Evolutionary conservation across 495 filamentous ascomycete species (phyloP).

Genomic region (Hyaloscypha bicolor): DNA sequence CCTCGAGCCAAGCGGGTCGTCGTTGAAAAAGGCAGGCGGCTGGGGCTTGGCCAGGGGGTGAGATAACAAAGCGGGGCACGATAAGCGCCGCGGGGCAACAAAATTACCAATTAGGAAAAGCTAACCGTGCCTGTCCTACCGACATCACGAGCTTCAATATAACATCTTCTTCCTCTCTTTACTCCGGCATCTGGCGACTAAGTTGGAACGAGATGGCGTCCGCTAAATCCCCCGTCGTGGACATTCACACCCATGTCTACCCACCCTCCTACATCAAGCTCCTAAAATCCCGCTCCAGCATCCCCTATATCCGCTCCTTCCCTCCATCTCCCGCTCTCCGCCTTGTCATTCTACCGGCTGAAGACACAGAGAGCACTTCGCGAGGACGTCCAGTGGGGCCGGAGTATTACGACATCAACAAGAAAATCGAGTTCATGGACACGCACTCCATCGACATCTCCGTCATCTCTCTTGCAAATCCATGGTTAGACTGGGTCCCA

Average conservation of each 20-base stretch:
- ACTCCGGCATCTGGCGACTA: not conserved
- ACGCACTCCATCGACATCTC: slow-evolving; percentile 78
- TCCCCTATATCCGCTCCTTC: slow-evolving; percentile 80
- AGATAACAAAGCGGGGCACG: slow-evolving; percentile 21
- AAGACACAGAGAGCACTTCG: slow-evolving; percentile 57
- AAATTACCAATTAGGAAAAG: not conserved
- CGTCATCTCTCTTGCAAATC: slow-evolving; percentile 89
- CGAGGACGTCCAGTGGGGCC: slow-evolving; percentile 41
- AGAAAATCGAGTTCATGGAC: slow-evolving; percentile 88
- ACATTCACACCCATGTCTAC: slow-evolving; percentile 96
- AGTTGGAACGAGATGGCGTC: slow-evolving; percentile 11
- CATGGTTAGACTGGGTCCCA: slow-evolving; percentile 89
- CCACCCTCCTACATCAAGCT: slow-evolving; percentile 81
- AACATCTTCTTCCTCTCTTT: not conserved
- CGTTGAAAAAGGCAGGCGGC: slow-evolving; percentile 10
- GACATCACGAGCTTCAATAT: slow-evolving; percentile 2
- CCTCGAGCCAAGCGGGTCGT: slow-evolving; percentile 9
- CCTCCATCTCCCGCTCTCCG: slow-evolving; percentile 61
- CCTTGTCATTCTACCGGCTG: slow-evolving; percentile 77
- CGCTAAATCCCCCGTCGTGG: slow-evolving; percentile 58
- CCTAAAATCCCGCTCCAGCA: slow-evolving; percentile 70
- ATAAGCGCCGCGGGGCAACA: slow-evolving; percentile 19
- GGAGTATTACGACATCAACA: slow-evolving; percentile 46
- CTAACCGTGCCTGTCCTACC: not conserved
- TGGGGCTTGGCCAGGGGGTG: not conserved